phyloP scores from a whole-genome alignment of 257 asterid genomes.

The Marsdenia floribunda region DNA sequence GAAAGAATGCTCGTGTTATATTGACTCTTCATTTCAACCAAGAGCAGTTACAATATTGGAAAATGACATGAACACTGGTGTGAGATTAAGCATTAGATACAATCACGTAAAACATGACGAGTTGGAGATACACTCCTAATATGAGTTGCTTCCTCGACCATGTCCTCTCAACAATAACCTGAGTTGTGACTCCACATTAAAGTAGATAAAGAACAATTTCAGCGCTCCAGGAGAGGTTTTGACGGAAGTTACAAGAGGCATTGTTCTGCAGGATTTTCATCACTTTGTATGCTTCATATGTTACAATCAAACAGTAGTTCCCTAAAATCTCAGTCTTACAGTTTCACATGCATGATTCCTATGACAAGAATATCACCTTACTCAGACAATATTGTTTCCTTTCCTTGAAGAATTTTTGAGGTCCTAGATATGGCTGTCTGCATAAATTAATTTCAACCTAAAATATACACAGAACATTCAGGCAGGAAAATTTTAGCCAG shows the following conservation, averaged over 20 bases:
- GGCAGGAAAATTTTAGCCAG: neutral
- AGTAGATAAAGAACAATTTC: neutral
- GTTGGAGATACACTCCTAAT: neutral
- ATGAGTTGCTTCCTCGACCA: neutral
- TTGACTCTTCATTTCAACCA: neutral
- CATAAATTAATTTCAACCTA: neutral
- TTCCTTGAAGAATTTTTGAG: neutral
- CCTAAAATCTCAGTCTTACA: neutral
- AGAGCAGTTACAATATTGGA: neutral
- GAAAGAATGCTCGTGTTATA: neutral
- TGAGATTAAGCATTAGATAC: neutral
- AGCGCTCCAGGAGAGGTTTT: neutral
- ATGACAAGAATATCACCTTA: neutral
- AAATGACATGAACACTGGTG: neutral
- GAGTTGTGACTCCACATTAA: neutral
- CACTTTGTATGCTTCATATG: neutral
- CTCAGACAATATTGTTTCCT: neutral
- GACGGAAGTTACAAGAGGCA: neutral
- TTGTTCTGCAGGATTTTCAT: neutral
- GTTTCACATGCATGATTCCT: neutral
- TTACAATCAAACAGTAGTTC: neutral
- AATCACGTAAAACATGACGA: neutral
- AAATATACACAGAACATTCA: neutral
- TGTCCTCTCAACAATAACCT: neutral
- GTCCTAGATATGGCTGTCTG: neutral